These are phyloP conservation scores for Viridothelium virens DNA, from an alignment of 495 filamentous ascomycete species.

Conservation along the genomic window DNA sequence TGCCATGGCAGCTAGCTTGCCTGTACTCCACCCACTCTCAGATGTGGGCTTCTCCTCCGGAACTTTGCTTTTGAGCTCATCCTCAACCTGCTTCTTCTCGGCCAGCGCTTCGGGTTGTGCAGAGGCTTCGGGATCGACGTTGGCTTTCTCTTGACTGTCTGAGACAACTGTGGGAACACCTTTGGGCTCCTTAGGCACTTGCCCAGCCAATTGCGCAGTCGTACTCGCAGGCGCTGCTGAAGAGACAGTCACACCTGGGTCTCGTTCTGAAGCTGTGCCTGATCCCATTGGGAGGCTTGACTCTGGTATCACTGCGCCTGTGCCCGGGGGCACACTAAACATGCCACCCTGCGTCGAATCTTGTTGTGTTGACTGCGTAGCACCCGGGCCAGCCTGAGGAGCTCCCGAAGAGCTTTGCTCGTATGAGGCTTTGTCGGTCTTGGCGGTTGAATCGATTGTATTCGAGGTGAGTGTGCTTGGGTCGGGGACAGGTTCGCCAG, in stretches of 20 bases:
- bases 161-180: slow-evolving; percentile 58
- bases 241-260: slow-evolving; percentile 54
- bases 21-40: slow-evolving; percentile 45
- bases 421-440: slow-evolving; percentile 75
- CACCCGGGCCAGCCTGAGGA: slow-evolving; percentile 33
- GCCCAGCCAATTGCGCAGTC: slow-evolving; percentile 62
- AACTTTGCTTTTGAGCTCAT: slow-evolving; percentile 53
- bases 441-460: slow-evolving; percentile 53
- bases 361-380: not conserved
- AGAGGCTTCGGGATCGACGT: slow-evolving; percentile 7
- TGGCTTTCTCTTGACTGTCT: slow-evolving; percentile 46
- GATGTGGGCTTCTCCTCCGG: slow-evolving; percentile 49
- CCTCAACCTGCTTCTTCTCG: slow-evolving; percentile 25
- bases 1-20: slow-evolving; percentile 40
- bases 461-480: slow-evolving; percentile 48
- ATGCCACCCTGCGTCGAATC: slow-evolving; percentile 42
- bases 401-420: slow-evolving; percentile 52
- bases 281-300: slow-evolving; percentile 68
- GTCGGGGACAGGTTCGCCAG: slow-evolving; percentile 74
- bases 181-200: slow-evolving; percentile 57
- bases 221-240: slow-evolving; percentile 63
- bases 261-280: slow-evolving; percentile 25
- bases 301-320: slow-evolving; percentile 65
- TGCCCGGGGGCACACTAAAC: slow-evolving; percentile 47
- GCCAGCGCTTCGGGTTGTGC: slow-evolving; percentile 21